Percentiles rank a stretch among this genome's conserved stretches.
These are phyloP conservation scores for Cladophialophora bantiana DNA, from an alignment of 2,329 filamentous ascomycete species.

Conservation along the genomic window DNA sequence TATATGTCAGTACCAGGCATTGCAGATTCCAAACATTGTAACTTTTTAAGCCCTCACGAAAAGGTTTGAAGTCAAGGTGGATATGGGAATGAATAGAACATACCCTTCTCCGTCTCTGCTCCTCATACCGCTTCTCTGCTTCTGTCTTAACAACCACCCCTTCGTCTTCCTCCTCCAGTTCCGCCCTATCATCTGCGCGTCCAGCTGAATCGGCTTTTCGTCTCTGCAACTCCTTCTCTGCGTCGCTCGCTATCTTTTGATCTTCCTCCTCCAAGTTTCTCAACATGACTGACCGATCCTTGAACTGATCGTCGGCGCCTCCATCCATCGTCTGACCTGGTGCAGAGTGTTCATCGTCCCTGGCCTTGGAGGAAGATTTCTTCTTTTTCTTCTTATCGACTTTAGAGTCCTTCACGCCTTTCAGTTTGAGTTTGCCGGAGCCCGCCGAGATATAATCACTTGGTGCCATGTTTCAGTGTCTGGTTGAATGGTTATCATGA, in stretches of 20 bases:
- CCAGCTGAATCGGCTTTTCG: neutral
- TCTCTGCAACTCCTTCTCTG: constrained; percentile 14
- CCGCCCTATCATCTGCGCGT: neutral
- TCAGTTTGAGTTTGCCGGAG: constrained; percentile 78
- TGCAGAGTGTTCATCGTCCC: neutral
- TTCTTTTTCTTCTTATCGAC: constrained; percentile 61
- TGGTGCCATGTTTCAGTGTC: constrained; percentile 22
- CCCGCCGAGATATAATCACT: constrained; percentile 30
- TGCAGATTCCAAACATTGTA: neutral
- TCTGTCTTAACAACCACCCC: constrained; percentile 73
- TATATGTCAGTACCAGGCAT: neutral
- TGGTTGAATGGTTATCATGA: neutral
- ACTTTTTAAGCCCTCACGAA: neutral
- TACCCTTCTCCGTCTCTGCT: constrained; percentile 80
- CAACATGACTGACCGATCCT: constrained; percentile 39
- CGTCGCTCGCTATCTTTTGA: constrained; percentile 40
- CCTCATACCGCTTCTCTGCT: constrained; percentile 80
- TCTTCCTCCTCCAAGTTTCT: constrained; percentile 38
- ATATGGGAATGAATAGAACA: constrained; percentile 46
- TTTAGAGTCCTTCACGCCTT: constrained; percentile 69
- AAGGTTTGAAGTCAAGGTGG: constrained; percentile 1
- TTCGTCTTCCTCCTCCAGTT: constrained; percentile 43
- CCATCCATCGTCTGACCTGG: neutral
- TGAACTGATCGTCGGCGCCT: constrained; percentile 13
- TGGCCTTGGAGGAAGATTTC: constrained; percentile 48